phyloP scores from a whole-genome alignment of 768 basidiomycete genomes.

The Boletus rubropictus region DNA sequence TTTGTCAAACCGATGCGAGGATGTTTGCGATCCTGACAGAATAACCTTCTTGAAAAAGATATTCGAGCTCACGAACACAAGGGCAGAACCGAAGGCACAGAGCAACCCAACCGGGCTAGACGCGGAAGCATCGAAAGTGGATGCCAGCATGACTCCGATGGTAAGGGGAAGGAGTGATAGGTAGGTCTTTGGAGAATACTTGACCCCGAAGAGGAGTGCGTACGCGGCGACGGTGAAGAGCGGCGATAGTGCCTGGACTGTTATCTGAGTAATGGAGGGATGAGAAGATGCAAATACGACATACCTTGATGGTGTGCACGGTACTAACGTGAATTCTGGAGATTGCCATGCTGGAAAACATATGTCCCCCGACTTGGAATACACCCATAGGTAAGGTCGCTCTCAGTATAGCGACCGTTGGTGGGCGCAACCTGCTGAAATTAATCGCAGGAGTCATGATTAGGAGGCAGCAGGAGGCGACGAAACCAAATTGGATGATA shows the following conservation, averaged over 20 bases:
- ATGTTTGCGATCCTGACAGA: conserved; percentile 51
- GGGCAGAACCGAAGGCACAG: conserved; percentile 93
- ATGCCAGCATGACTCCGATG: conserved; percentile 95
- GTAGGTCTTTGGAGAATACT: conserved; percentile 89
- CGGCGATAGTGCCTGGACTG: conserved; percentile 81
- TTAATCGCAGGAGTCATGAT: conserved; percentile 72
- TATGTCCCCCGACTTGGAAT: conserved; percentile 97
- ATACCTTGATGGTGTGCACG: conserved; percentile 98
- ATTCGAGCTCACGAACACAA: conserved; percentile 96
- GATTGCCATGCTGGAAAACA: conserved; percentile 97
- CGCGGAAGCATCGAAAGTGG: conserved; percentile 85
- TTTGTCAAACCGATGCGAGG: conserved; percentile 86
- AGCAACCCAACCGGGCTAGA: conserved; percentile 84
- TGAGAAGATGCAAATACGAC: neutral
- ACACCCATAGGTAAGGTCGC: conserved; percentile 92
- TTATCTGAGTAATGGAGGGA: conserved; percentile 1
- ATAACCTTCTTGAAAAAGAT: conserved; percentile 99
- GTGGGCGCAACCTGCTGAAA: conserved; percentile 62
- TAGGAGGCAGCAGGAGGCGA: conserved; percentile 79
- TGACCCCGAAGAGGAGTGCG: conserved; percentile 87
- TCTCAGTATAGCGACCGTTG: conserved; percentile 65
- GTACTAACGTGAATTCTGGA: conserved; percentile 95
- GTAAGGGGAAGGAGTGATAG: conserved; percentile 91
- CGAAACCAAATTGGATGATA: conserved; percentile 95
- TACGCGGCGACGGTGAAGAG: conserved; percentile 97